These are phyloP conservation scores for Beauveria sp. DNA, from an alignment of 2,329 filamentous ascomycete genomes.

Conservation along the genomic window DNA sequence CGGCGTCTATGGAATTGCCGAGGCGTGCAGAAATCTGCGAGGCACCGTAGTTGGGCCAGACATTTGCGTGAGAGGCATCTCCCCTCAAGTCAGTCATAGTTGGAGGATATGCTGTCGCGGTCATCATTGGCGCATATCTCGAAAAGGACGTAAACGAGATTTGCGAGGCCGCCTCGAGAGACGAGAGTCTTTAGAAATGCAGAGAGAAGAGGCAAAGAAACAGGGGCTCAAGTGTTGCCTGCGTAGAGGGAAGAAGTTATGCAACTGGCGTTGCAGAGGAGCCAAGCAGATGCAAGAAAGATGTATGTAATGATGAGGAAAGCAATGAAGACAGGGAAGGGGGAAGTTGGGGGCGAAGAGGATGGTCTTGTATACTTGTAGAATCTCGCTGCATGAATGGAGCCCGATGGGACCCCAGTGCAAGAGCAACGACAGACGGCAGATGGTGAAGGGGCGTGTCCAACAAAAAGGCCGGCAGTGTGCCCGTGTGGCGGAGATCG, in stretches of 20 bases:
- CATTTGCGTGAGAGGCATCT: constrained; percentile 47
- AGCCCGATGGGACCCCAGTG: constrained; percentile 11
- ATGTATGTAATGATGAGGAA: constrained; percentile 3
- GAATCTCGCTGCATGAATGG: constrained; percentile 12
- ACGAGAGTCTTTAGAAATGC: not conserved
- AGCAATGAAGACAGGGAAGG: constrained; percentile 7
- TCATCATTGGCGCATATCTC: constrained; percentile 52
- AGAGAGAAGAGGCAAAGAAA: not conserved
- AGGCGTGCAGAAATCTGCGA: constrained; percentile 47
- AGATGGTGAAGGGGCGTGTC: constrained; percentile 12
- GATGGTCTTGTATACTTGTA: constrained; percentile 13
- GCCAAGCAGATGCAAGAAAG: not conserved
- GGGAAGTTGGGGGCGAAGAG: constrained; percentile 11
- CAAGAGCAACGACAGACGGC: constrained; percentile 11
- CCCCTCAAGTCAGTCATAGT: constrained; percentile 57
- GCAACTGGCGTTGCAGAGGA: not conserved
- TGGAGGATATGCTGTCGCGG: constrained; percentile 51
- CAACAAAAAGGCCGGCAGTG: constrained; percentile 38
- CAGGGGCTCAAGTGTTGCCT: not conserved
- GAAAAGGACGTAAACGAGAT: constrained; percentile 8
- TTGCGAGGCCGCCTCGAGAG: not conserved
- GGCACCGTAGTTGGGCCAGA: constrained; percentile 51
- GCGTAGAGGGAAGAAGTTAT: not conserved
- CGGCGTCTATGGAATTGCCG: constrained; percentile 42
- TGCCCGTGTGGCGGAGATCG: constrained; percentile 25